A percentile compares a stretch with the other conserved stretches of the same genome.
Conservation (phyloP, 768 basidiomycete species). For the Leccinum fibrillosum region DNA sequence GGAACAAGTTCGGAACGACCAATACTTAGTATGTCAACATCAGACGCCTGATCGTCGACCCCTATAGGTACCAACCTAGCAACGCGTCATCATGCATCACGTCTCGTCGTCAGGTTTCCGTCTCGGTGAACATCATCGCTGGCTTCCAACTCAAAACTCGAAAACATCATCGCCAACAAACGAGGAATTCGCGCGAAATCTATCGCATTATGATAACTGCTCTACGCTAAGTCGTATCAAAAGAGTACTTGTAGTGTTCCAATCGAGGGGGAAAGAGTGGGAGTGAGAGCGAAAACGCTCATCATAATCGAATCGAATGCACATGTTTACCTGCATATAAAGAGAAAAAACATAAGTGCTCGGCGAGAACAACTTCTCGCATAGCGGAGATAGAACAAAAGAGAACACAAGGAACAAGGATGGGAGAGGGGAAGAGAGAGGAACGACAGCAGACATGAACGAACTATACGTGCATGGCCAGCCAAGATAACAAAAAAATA, state of each 20-base stretch:
- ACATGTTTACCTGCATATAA: conserved; percentile 28
- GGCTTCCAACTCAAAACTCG: not conserved
- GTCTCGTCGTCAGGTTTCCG: not conserved
- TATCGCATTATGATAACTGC: conserved; percentile 22
- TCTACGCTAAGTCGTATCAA: conserved; percentile 22
- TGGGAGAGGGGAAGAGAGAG: not conserved
- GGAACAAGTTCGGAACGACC: too few species aligned
- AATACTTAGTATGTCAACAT: too few species aligned
- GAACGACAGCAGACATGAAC: conserved; percentile 10
- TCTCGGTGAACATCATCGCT: not conserved
- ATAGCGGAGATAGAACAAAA: conserved; percentile 17
- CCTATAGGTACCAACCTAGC: not conserved
- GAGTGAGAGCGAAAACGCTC: not conserved
- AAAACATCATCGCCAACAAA: not conserved
- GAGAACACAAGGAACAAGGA: not conserved
- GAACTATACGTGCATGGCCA: conserved; percentile 24
- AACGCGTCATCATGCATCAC: not conserved
- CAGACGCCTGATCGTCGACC: not conserved
- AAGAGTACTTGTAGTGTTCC: conserved; percentile 29
- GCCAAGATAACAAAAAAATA: conserved; percentile 23
- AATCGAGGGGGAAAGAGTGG: not conserved
- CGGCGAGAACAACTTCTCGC: conserved; percentile 8
- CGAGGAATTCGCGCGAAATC: conserved; percentile 6
- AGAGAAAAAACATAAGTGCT: conserved; percentile 11
- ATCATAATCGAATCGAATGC: conserved; percentile 6